phyloP scores from a whole-genome alignment of 805 yeast genomes.

The Kluyveromyces dobzhanskii region DNA sequence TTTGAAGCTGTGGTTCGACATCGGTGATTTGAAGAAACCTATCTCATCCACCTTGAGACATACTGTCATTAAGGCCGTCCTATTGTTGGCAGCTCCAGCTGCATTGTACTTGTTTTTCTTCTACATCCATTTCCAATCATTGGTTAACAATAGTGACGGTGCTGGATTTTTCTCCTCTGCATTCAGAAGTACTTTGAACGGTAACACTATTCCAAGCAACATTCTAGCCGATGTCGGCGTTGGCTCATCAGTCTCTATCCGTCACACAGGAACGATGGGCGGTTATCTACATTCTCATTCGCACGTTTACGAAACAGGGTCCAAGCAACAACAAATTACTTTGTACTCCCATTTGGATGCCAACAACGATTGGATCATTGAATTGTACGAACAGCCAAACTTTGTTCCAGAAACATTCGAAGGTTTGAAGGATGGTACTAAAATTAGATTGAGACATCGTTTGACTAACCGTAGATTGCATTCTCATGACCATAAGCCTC shows the following conservation, averaged over 20 bases:
- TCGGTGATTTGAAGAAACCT: constrained; percentile 60
- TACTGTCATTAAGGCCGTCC: constrained; percentile 40
- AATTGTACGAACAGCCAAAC: constrained; percentile 50
- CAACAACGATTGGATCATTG: constrained; percentile 67
- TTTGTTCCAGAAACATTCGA: constrained; percentile 49
- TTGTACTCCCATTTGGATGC: constrained; percentile 70
- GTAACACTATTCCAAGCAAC: constrained; percentile 49
- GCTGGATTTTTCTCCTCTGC: constrained; percentile 64
- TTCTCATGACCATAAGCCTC: constrained; percentile 76
- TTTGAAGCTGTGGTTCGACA: constrained; percentile 57
- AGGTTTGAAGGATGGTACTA: constrained; percentile 59
- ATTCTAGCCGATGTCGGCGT: constrained; percentile 64
- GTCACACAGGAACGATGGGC: constrained; percentile 64
- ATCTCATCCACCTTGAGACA: constrained; percentile 38
- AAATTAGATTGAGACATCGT: constrained; percentile 58
- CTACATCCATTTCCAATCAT: constrained; percentile 51
- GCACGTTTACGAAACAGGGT: constrained; percentile 64
- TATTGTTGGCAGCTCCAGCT: constrained; percentile 52
- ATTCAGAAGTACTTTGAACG: constrained; percentile 55
- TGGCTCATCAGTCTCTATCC: constrained; percentile 56
- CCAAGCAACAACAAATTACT: constrained; percentile 77
- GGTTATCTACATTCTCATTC: constrained; percentile 81
- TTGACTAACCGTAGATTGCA: constrained; percentile 60
- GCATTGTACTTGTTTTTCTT: constrained; percentile 50
- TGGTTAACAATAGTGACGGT: constrained; percentile 61